Base-by-base conservation (phyloP, 2,329 filamentous ascomycete genomes). In the Lachnellula arida region DNA sequence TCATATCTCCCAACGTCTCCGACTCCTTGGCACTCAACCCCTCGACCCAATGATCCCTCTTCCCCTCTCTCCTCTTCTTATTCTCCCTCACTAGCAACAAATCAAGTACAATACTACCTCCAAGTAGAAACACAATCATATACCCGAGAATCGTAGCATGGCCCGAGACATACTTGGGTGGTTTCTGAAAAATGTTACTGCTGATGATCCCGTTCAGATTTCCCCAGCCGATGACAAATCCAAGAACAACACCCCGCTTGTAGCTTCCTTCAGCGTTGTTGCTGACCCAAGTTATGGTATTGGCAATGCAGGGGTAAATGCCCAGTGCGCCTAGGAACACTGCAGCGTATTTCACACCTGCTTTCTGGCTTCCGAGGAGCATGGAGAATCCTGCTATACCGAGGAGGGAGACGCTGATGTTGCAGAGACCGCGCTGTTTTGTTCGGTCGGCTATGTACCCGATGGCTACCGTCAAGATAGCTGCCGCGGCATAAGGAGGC, bases 211-310 rank as follows among this genome's bases (percentile, higher is more conserved):
- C 91, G 68, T 95, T 95, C 46, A 96, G 76, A 68, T 96, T 96
- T 25, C 92, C 91, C 88, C 89, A 96, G 28, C 88, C 91, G 59
- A 96, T 94, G 52, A 96, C 87, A 60, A 96, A 85, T 0, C 91
- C 91, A 1, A 96, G 74, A 0, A 89, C 89, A 17, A 96, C 86
- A 40, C 91, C 92, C 39, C 91, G 83, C 76, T 96, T 96, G 74
- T 95, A 95, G 3, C 93, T 88, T 17, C 91, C 87, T 72, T 96
- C 91, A 32, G 85, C 81, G 60, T 96, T 96, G 74, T 96, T 96
- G 52, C 86, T 85, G 22, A 87, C 78, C 92, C 91, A 96, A 1
- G 86, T 85, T 60, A 96, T 89, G 0, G 90, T 95, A 68, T 95
- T 94, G 11, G 89, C 75, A 55, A 96, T 89, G 66, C 84, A 87